Evolutionary conservation across 2,329 filamentous ascomycete species (phyloP).

Genomic region (Ascochyta koolunga): DNA sequence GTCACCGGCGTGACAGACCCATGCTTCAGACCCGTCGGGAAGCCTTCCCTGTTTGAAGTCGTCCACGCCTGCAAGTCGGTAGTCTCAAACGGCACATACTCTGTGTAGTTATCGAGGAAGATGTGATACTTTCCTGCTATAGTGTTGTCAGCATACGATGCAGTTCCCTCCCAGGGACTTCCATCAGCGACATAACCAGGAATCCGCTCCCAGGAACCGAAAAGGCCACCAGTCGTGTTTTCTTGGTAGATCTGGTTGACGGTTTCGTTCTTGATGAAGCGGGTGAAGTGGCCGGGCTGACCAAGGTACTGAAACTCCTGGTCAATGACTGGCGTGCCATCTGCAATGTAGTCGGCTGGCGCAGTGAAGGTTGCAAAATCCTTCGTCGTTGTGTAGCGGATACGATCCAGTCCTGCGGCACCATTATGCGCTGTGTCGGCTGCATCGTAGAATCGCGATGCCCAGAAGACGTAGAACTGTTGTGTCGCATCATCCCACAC

Average conservation of each 20-base stretch:
- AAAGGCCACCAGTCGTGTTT: constrained; percentile 10
- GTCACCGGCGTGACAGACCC: constrained; percentile 13
- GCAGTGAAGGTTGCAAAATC: constrained; percentile 17
- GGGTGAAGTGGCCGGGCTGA: constrained; percentile 14
- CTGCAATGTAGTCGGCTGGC: constrained; percentile 11
- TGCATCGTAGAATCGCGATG: constrained; percentile 22
- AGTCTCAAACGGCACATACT: constrained; percentile 15
- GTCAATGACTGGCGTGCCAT: constrained; percentile 15
- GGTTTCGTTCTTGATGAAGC: constrained; percentile 17
- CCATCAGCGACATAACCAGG: constrained; percentile 3
- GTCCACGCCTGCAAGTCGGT: constrained; percentile 10
- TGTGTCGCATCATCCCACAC: constrained; percentile 5
- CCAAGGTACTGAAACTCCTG: constrained; percentile 21
- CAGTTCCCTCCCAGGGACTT: constrained; percentile 17
- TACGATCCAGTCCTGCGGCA: constrained; percentile 8
- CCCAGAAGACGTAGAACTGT: constrained; percentile 1
- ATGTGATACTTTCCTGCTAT: constrained; percentile 13
- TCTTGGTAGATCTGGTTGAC: constrained; percentile 18
- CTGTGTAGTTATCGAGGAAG: constrained; percentile 10
- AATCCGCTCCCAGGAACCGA: constrained; percentile 11
- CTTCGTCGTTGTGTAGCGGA: constrained; percentile 18
- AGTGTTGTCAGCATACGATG: constrained; percentile 14
- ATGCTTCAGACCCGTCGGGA: constrained; percentile 15
- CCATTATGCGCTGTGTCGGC: constrained; percentile 13
- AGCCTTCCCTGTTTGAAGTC: constrained; percentile 5